Conservation (phyloP, 1,284 basidiomycete species). For the Ustilago nuda region DNA sequence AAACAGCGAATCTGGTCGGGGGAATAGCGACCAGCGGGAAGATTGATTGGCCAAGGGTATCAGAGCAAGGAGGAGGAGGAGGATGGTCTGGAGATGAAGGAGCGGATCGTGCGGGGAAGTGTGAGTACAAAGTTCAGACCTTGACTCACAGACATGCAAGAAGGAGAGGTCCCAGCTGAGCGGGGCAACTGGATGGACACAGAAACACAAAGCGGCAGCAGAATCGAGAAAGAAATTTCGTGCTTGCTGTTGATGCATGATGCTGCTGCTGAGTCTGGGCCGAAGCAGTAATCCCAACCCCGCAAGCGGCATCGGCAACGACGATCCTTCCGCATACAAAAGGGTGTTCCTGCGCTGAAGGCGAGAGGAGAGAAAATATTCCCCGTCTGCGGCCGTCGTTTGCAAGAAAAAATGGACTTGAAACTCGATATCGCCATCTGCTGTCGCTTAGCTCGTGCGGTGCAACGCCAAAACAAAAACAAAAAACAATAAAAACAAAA, state of each 20-base stretch:
- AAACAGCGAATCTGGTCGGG: background rate
- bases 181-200: slow-evolving; percentile 4
- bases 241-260: slow-evolving; percentile 6
- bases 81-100: slow-evolving; percentile 4
- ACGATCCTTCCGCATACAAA: slow-evolving; percentile 8
- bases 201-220: slow-evolving; percentile 1
- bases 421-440: background rate
- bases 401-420: background rate
- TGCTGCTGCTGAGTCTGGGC: slow-evolving; percentile 4
- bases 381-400: slow-evolving; percentile 8
- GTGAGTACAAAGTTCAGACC: slow-evolving; percentile 2
- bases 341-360: background rate
- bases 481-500: background rate
- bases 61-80: background rate
- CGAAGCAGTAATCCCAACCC: slow-evolving; percentile 12
- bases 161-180: background rate
- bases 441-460: slow-evolving; percentile 11
- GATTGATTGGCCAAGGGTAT: background rate
- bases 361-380: slow-evolving; percentile 1
- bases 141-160: background rate
- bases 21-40: background rate
- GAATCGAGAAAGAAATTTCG: background rate
- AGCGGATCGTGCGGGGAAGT: slow-evolving; percentile 22
- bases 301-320: slow-evolving; percentile 11
- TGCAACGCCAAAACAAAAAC: background rate